A percentile compares a stretch with the other conserved stretches of the same genome.
These are phyloP conservation scores for Starmerella vitae DNA, from an alignment of 805 yeast species.

Conservation along the genomic window DNA sequence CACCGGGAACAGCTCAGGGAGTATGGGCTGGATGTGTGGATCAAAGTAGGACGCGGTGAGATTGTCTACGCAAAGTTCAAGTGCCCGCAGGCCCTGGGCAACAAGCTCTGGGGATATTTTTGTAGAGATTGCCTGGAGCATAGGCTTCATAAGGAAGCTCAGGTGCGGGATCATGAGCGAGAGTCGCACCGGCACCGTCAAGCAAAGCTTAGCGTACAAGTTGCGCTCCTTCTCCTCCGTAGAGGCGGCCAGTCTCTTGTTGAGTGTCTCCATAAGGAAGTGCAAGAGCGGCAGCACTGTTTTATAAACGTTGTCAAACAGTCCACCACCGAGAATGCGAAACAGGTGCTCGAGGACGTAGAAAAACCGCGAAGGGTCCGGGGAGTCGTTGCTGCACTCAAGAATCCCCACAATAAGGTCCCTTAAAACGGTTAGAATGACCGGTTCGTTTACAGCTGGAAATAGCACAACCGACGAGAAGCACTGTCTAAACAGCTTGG, in stretches of 20 bases:
- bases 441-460: conserved; percentile 72
- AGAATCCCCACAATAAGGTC: conserved; percentile 69
- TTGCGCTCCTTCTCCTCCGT: conserved; percentile 83
- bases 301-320: conserved; percentile 84
- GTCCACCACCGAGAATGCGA: conserved; percentile 91
- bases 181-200: conserved; percentile 89
- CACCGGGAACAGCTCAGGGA: conserved; percentile 87
- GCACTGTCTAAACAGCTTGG: conserved; percentile 78
- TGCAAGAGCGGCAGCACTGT: conserved; percentile 87
- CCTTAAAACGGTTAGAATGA: conserved; percentile 76
- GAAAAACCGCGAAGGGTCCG: conserved; percentile 83
- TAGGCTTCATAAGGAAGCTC: conserved; percentile 75
- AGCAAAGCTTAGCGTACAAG: conserved; percentile 83
- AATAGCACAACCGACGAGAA: conserved; percentile 92
- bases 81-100: conserved; percentile 84
- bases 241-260: conserved; percentile 69
- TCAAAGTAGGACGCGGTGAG: conserved; percentile 93
- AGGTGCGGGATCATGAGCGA: conserved; percentile 90
- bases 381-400: conserved; percentile 65
- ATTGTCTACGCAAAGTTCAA: conserved; percentile 92
- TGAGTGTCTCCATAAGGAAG: conserved; percentile 69
- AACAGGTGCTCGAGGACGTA: conserved; percentile 77
- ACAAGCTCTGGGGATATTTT: conserved; percentile 76
- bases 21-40: conserved; percentile 91
- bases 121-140: conserved; percentile 68